Base-by-base conservation (phyloP, 768 basidiomycete genomes). In the Termitomyces sp. region DNA sequence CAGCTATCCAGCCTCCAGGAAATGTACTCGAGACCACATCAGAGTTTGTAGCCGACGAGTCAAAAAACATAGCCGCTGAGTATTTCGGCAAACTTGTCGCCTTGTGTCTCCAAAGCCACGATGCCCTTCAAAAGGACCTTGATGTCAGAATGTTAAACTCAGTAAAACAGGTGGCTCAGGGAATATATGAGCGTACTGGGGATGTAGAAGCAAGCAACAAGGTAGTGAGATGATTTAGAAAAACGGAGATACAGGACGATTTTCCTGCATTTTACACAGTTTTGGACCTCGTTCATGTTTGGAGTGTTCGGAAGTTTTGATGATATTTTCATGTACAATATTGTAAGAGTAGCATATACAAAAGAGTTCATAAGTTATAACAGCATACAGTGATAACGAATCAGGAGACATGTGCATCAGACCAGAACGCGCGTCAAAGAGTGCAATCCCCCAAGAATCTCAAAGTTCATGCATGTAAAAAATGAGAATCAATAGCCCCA, bases 401-500 rank as follows among this genome's bases (percentile, higher is more conserved):
- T 28, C 51, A n/a, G 5, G 18, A 30, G 24, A 52, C 1, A 40
- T 40, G 18, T 28, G 5, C 26, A 41, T 14, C 13, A 38, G 26
- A 38, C 51, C 51, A 40, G 36, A 51, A 51, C 26, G 18, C 24
- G 2, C 36, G 10, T 40, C 6, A 20, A 47, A 20, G 14, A 24
- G 8, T 52, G 11, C 36, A n/a, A 5, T 22, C 7, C 20, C 11
- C 10, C 4, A 5, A 2, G 38, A 40, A n/a, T 52, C n/a, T n/a
- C 51, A n/a, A 14, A 52, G 52, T 38, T 40, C 38, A 28, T 20
- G 24, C 52, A 20, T 28, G 10, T 28, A 14, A 7, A 5, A 14
- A 52, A 44, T 26, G 5, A 44, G 13, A 45, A 30, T 47, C 53
- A 59, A 18, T 60, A 63, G 45, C 62, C 62, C 62, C 59, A 60